Conservation (phyloP, 148 eudicot species). For the Rheum nobile region DNA sequence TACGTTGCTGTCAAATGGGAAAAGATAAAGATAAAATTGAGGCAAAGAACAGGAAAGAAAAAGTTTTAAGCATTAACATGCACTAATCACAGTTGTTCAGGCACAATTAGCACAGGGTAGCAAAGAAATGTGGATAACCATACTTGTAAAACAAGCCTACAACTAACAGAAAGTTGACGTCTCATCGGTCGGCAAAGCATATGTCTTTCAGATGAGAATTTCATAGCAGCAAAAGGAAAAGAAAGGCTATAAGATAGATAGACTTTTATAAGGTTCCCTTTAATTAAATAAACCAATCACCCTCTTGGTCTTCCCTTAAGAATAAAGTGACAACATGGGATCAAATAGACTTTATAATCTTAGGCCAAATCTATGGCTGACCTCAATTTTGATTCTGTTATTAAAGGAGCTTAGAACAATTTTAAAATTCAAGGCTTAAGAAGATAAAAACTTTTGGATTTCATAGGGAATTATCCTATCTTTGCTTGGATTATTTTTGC, state of each 20-base stretch:
- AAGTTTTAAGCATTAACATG: background rate
- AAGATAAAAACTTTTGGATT: background rate
- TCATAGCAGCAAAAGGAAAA: background rate
- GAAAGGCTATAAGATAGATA: conserved; percentile 4
- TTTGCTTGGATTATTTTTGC: background rate
- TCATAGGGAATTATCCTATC: background rate
- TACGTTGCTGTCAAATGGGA: conserved; percentile 22
- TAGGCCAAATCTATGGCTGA: conserved; percentile 4
- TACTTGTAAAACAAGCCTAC: background rate
- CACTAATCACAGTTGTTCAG: background rate
- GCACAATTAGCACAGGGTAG: background rate
- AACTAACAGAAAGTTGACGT: background rate
- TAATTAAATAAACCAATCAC: background rate
- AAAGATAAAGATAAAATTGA: background rate
- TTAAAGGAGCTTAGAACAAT: background rate
- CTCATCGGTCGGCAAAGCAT: conserved; percentile 3
- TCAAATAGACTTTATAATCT: background rate
- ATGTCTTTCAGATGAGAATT: background rate
- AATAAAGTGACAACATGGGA: background rate
- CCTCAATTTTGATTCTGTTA: background rate
- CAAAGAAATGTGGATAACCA: background rate
- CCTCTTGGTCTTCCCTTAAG: background rate
- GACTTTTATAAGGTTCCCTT: background rate
- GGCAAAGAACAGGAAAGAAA: background rate
- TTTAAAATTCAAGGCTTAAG: background rate